These are phyloP conservation scores for Sisymbrium irio DNA, from an alignment of 345 rosid genomes.

Conservation along the genomic window DNA sequence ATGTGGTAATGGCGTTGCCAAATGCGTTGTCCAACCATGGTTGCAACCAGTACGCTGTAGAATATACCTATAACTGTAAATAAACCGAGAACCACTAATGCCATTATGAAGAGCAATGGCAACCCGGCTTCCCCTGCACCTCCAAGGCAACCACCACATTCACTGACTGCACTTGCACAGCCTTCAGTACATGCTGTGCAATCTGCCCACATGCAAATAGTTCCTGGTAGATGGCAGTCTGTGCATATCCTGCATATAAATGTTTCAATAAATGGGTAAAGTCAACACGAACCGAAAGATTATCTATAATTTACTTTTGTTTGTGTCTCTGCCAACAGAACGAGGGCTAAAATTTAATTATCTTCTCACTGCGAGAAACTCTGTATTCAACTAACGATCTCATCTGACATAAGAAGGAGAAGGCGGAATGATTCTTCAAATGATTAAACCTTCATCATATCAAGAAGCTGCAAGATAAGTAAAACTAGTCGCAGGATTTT, in stretches of 20 bases:
- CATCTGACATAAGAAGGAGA: background rate
- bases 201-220: conserved; percentile 98
- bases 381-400: background rate
- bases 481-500: background rate
- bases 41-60: conserved; percentile 95
- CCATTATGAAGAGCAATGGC: conserved; percentile 79
- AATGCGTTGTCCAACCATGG: conserved; percentile 98
- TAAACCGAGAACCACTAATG: conserved; percentile 78
- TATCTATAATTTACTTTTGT: background rate
- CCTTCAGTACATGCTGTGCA: conserved; percentile 97
- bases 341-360: background rate
- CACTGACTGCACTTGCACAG: conserved; percentile 88
- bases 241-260: conserved; percentile 74
- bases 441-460: background rate
- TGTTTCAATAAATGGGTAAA: background rate
- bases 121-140: conserved; percentile 99
- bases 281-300: background rate
- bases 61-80: conserved; percentile 94
- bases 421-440: background rate
- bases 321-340: background rate
- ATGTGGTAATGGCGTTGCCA: conserved; percentile 99
- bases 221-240: conserved; percentile 98
- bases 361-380: conserved; percentile 1
- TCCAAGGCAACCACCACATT: conserved; percentile 97
- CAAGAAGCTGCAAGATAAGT: background rate